Evolutionary conservation across 352 stramenopile genomes (phyloP), one percentile per base, ranked within the genome.

Genomic region (Peronospora farinosa): DNA sequence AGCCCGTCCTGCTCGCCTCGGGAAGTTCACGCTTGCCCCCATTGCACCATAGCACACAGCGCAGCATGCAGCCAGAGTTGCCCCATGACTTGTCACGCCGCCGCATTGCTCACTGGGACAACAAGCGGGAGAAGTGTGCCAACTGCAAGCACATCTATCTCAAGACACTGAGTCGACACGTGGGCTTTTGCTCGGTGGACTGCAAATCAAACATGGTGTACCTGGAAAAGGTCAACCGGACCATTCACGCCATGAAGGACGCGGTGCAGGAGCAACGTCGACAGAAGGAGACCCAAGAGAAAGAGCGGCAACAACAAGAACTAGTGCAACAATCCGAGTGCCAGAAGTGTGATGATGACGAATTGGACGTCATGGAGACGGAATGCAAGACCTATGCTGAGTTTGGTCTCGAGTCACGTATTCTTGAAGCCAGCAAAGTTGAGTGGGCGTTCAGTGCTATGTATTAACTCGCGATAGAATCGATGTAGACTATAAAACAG

Each of bases 171-270:
- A 92, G 78, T 42, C 65, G 69, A 30, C 72, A 86, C 59, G 43
- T 67, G 5, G 78, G 78, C 64, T 92, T 78, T 49, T 93, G 83
- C 71, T 93, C 83, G 7, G 73, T 93, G 37, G 83, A 93, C 62
- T 93, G 83, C 75, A 90, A 93, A 69, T 90, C 80, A 31, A 93
- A 93, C 67, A 84, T 81, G 40, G 51, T 62, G 2, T 93, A 93
- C 65, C 60, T 93, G 19, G 69, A 82, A 38, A 86, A 90, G 60
- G 78, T 93, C 2, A 89, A 88, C 65, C 73, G 74, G 64, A 84
- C 75, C 31, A 91, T 90, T 59, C 72, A 72, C 48, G 78, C 77
- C 13, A 79, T 93, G 69, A 85, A 88, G 39, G 53, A 69, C 51
- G 79, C 74, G 6, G 74, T 81, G 21, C 57, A 88, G 46, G 70